Evolutionary conservation across 2,329 filamentous ascomycete genomes (phyloP).

Genomic region (Nannizziopsis arthrosporioides): DNA sequence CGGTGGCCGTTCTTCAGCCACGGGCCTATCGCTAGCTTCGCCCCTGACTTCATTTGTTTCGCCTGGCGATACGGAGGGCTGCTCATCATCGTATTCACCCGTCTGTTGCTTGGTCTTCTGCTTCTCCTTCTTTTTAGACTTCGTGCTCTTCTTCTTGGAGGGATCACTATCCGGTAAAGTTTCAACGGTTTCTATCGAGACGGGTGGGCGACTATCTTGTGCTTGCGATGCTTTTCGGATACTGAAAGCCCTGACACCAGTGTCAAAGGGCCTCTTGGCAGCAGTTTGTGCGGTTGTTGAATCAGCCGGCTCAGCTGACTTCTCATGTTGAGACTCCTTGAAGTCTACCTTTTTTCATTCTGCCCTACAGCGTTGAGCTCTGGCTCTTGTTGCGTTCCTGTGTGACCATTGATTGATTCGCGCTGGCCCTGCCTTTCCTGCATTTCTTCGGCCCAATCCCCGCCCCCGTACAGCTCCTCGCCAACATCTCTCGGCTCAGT

Average conservation of each 20-base stretch:
- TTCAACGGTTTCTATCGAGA: constrained; percentile 4
- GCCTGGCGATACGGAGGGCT: background rate
- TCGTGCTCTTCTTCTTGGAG: constrained; percentile 8
- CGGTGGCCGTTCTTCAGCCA: constrained; percentile 3
- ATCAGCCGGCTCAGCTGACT: background rate
- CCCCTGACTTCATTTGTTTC: background rate
- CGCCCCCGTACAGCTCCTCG: background rate
- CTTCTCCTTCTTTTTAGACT: constrained; percentile 5
- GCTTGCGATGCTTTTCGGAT: constrained; percentile 1
- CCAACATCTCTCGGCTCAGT: background rate
- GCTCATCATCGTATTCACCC: background rate
- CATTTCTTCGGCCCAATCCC: constrained; percentile 1
- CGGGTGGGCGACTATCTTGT: background rate
- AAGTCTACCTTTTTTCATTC: background rate
- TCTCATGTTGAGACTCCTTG: background rate
- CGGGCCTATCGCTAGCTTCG: constrained; percentile 3
- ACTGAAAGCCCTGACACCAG: constrained; percentile 8
- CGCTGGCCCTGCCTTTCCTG: background rate
- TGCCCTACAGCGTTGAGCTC: background rate
- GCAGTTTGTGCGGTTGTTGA: background rate
- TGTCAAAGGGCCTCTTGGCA: constrained; percentile 2
- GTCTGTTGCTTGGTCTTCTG: background rate
- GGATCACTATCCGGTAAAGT: background rate
- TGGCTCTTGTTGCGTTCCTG: background rate
- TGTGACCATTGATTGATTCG: background rate